These are phyloP conservation scores for Alternaria hordeiaustralica DNA, from an alignment of 2,329 filamentous ascomycete genomes.

Conservation along the genomic window DNA sequence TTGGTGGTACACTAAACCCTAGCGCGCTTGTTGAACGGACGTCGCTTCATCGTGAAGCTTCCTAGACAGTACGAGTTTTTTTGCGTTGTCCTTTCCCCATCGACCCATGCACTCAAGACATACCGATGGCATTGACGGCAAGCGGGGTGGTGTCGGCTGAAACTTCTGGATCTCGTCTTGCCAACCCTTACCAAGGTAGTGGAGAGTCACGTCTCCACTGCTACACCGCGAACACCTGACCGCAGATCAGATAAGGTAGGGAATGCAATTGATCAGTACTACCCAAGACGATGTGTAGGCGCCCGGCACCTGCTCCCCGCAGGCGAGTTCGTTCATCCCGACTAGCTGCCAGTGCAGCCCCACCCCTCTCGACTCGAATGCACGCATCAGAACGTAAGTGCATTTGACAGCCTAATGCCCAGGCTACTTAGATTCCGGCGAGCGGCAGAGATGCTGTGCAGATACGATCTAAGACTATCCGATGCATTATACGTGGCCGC, in stretches of 20 bases:
- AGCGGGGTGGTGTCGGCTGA: background rate
- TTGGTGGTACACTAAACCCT: slow-evolving; percentile 4
- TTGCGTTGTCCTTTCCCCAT: background rate
- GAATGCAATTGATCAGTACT: background rate
- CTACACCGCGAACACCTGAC: background rate
- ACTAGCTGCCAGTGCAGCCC: slow-evolving; percentile 4
- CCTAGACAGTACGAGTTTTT: background rate
- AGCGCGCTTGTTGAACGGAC: background rate
- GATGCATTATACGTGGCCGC: background rate
- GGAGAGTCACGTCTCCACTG: background rate
- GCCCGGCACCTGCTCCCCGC: slow-evolving; percentile 7
- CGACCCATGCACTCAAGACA: background rate
- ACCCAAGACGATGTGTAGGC: slow-evolving; percentile 1
- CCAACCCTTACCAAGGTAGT: background rate
- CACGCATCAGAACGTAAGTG: background rate
- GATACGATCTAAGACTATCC: background rate
- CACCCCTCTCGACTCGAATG: slow-evolving; percentile 2
- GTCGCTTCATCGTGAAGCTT: background rate
- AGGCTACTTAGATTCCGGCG: background rate
- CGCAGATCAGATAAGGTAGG: background rate
- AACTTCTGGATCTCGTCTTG: background rate
- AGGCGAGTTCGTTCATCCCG: background rate
- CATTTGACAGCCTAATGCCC: background rate
- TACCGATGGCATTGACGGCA: background rate
- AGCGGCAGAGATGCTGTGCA: background rate